Percentiles rank a stretch among this genome's conserved stretches.
Evolutionary conservation across 2,329 filamentous ascomycete species (phyloP).

Genomic region (Harringtonia lauricola): DNA sequence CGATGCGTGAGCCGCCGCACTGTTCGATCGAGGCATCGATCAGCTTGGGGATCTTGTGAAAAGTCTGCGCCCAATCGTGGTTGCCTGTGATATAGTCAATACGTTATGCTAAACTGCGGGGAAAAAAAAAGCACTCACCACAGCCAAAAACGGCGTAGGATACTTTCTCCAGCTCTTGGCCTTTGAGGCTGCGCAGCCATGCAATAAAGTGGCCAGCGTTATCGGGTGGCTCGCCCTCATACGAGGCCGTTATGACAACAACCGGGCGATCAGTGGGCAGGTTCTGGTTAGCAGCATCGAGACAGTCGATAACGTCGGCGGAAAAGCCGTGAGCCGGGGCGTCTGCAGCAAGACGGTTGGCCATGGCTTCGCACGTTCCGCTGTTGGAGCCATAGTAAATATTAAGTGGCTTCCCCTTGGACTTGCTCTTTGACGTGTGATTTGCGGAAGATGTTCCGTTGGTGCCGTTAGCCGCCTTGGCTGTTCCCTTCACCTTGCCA

Average conservation of each 20-base stretch:
- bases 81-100: slow-evolving; percentile 8
- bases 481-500: slow-evolving; percentile 25
- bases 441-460: neutral
- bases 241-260: slow-evolving; percentile 55
- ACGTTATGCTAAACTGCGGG: too few relatives aligned
- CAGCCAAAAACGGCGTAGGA: slow-evolving; percentile 62
- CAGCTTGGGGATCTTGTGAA: slow-evolving; percentile 54
- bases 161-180: slow-evolving; percentile 38
- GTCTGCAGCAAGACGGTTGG: slow-evolving; percentile 45
- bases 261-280: slow-evolving; percentile 51
- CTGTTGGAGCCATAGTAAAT: slow-evolving; percentile 58
- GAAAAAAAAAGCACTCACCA: slow-evolving; percentile 17
- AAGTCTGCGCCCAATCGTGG: slow-evolving; percentile 46
- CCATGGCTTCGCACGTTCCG: slow-evolving; percentile 53
- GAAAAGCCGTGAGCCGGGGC: slow-evolving; percentile 19
- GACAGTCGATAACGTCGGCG: slow-evolving; percentile 35
- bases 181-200: slow-evolving; percentile 48
- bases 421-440: slow-evolving; percentile 12
- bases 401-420: slow-evolving; percentile 36
- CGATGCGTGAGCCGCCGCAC: slow-evolving; percentile 34
- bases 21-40: slow-evolving; percentile 43
- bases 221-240: slow-evolving; percentile 64
- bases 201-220: slow-evolving; percentile 58
- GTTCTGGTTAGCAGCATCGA: slow-evolving; percentile 59
- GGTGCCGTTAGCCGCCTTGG: slow-evolving; percentile 20